Percentiles rank a stretch among this genome's conserved stretches.
phyloP scores from a whole-genome alignment of 1,284 basidiomycete species.

The Neotropicomus parvogracilis region DNA sequence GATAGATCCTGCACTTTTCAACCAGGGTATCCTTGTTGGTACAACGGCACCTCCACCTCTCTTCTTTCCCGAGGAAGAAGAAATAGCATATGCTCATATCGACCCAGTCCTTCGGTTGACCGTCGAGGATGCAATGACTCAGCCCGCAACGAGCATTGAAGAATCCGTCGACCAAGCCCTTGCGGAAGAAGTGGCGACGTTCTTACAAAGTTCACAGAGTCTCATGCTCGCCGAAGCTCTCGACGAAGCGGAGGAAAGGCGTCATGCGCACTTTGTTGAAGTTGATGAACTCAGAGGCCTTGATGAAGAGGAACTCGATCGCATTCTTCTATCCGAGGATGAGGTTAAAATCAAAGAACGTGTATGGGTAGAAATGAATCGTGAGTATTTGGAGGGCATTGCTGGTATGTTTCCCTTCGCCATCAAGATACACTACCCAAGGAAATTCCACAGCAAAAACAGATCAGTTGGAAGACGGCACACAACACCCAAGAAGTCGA shows the following conservation, averaged over 20 bases:
- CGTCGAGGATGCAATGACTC: slow-evolving; percentile 14
- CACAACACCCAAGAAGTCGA: slow-evolving; percentile 52
- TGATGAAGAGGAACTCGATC: slow-evolving; percentile 92
- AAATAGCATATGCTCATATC: slow-evolving; percentile 47
- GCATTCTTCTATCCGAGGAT: slow-evolving; percentile 78
- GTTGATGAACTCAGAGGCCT: slow-evolving; percentile 73
- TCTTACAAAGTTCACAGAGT: slow-evolving; percentile 57
- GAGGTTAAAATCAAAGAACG: slow-evolving; percentile 91
- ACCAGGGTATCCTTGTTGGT: slow-evolving; percentile 39
- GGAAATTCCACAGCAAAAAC: slow-evolving; percentile 58
- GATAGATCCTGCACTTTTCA: slow-evolving; percentile 41
- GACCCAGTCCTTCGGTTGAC: slow-evolving; percentile 52
- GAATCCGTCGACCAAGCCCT: slow-evolving; percentile 52
- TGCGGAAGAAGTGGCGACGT: slow-evolving; percentile 62
- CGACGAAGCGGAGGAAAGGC: slow-evolving; percentile 58
- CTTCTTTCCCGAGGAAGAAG: slow-evolving; percentile 43
- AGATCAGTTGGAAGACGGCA: slow-evolving; percentile 51
- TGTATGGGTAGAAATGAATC: slow-evolving; percentile 96
- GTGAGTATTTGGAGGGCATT: slow-evolving; percentile 87
- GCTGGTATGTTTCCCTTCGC: slow-evolving; percentile 56
- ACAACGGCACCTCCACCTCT: slow-evolving; percentile 32
- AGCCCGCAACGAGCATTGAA: slow-evolving; percentile 34
- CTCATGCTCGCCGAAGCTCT: slow-evolving; percentile 54
- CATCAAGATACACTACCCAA: slow-evolving; percentile 40
- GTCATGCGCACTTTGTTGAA: slow-evolving; percentile 47